These are phyloP conservation scores for Gentiana macrophylla DNA, from an alignment of 257 asterid genomes.

Conservation along the genomic window DNA sequence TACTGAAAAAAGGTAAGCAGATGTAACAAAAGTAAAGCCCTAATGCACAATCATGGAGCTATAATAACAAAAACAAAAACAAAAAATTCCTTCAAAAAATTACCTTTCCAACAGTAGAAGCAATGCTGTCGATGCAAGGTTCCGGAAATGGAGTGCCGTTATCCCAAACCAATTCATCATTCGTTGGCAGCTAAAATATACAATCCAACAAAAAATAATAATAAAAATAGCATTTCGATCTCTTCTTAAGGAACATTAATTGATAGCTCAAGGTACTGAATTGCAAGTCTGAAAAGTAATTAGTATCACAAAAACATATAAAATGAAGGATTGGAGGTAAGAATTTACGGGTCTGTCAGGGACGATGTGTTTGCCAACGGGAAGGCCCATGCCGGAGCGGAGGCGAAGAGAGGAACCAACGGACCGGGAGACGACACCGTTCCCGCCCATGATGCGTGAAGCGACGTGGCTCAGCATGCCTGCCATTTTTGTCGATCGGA, in stretches of 20 bases:
- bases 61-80: not conserved
- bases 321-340: not conserved
- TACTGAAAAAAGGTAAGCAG: constrained; percentile 30
- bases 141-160: constrained; percentile 88
- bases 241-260: no score
- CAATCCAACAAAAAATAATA: not conserved
- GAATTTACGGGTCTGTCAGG: constrained; percentile 72
- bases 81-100: not conserved
- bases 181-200: constrained; percentile 49
- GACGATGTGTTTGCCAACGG: constrained; percentile 85
- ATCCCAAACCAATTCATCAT: constrained; percentile 87
- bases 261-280: not conserved
- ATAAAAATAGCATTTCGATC: not conserved
- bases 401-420: constrained; percentile 64
- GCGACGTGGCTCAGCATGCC: constrained; percentile 65
- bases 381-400: constrained; percentile 94
- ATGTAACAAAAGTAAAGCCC: not conserved
- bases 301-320: not conserved
- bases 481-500: constrained; percentile 39
- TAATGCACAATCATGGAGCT: not conserved
- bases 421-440: constrained; percentile 63
- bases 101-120: constrained; percentile 92
- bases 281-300: no score
- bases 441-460: constrained; percentile 79
- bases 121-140: constrained; percentile 91